Conservation (phyloP, 2,329 filamentous ascomycete genomes). For the Dendrostoma leiphaemia region DNA sequence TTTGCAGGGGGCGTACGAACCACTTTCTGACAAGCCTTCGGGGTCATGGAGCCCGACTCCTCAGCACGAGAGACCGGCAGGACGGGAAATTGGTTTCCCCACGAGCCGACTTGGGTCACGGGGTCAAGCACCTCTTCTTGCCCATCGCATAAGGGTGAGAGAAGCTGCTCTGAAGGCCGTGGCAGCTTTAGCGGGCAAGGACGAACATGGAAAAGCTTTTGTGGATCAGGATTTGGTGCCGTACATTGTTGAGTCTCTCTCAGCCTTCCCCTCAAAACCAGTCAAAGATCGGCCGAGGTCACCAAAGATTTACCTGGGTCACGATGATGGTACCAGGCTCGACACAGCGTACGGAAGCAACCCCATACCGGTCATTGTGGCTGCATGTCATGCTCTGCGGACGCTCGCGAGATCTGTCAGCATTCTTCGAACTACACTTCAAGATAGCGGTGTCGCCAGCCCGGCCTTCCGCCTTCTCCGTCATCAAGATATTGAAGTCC, state of each 20-base stretch:
- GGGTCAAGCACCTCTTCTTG: constrained; percentile 59
- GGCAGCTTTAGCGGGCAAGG: constrained; percentile 78
- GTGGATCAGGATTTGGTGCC: constrained; percentile 78
- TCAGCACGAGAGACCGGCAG: constrained; percentile 14
- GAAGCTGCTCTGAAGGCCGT: constrained; percentile 76
- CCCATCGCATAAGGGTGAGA: constrained; percentile 72
- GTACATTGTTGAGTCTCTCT: constrained; percentile 80
- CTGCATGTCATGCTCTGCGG: constrained; percentile 78
- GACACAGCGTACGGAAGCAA: constrained; percentile 65
- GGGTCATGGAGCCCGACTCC: constrained; percentile 36
- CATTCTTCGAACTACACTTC: constrained; percentile 79
- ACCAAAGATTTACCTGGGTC: constrained; percentile 33
- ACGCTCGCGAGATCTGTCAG: constrained; percentile 83
- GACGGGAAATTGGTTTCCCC: constrained; percentile 22
- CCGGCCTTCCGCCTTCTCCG: constrained; percentile 75
- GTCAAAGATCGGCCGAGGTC: constrained; percentile 41
- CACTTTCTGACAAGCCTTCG: constrained; percentile 33
- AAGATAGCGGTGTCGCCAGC: constrained; percentile 78
- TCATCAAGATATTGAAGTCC: constrained; percentile 73
- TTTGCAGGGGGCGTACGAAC: constrained; percentile 50
- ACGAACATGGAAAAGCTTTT: constrained; percentile 78
- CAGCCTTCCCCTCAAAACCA: constrained; percentile 52
- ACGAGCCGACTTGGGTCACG: constrained; percentile 53
- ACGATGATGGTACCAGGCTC: constrained; percentile 29
- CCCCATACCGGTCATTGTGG: constrained; percentile 73